Evolutionary conservation across 2,329 filamentous ascomycete genomes (phyloP).

Genomic region (Aspergillus sp.): DNA sequence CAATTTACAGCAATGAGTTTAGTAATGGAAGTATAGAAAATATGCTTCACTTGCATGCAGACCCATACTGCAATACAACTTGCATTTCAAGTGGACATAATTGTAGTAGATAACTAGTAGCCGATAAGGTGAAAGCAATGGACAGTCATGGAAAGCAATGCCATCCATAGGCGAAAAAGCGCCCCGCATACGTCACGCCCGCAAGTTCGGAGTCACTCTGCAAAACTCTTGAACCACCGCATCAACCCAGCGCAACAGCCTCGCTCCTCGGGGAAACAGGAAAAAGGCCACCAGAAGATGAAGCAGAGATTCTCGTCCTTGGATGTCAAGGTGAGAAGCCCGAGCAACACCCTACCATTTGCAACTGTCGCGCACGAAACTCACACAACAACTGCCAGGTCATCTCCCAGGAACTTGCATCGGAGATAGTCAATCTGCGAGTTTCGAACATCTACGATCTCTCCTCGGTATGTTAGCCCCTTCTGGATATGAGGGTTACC

Average conservation of each 20-base stretch:
- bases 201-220: conserved; percentile 2
- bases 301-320: conserved; percentile 62
- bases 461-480: conserved; percentile 61
- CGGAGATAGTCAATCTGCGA: conserved; percentile 73
- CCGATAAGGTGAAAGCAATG: background rate
- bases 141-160: conserved; percentile 15
- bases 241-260: conserved; percentile 12
- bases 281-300: conserved; percentile 42
- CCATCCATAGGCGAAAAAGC: conserved; percentile 14
- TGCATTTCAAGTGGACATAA: background rate
- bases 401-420: conserved; percentile 88
- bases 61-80: background rate
- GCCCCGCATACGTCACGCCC: conserved; percentile 44
- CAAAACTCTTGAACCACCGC: conserved; percentile 18
- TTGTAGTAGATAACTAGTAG: background rate
- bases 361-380: background rate
- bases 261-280: conserved; percentile 12
- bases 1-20: background rate
- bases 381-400: conserved; percentile 58
- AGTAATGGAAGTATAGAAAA: background rate
- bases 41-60: background rate
- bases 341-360: background rate
- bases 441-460: conserved; percentile 95
- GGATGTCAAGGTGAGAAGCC: conserved; percentile 54
- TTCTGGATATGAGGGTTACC: background rate